These are phyloP conservation scores for Cicer bijugum DNA, from an alignment of 306 rosid species.

Conservation along the genomic window DNA sequence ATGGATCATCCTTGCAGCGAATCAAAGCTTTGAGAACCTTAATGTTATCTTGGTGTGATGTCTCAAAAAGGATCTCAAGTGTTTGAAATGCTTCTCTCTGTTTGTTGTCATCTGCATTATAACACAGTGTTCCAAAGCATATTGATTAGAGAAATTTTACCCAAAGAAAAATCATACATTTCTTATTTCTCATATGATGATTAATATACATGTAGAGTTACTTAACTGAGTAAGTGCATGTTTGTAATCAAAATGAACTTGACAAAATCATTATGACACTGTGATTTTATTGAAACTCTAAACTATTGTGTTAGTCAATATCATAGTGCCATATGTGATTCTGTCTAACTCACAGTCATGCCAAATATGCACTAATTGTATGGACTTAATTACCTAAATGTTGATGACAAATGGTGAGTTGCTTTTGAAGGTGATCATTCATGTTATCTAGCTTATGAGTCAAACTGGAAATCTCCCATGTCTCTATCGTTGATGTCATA, in stretches of 20 bases:
- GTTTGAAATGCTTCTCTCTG: constrained; percentile 53
- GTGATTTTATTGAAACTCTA: no score
- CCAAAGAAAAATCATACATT: neutral
- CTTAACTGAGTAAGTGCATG: neutral
- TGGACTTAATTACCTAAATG: constrained; percentile 48
- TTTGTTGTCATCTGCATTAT: constrained; percentile 55
- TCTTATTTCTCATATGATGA: neutral
- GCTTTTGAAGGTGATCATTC: constrained; percentile 57
- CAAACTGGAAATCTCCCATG: constrained; percentile 81
- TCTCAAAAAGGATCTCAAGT: constrained; percentile 45
- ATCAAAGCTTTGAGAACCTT: constrained; percentile 58
- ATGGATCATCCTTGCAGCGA: constrained; percentile 49
- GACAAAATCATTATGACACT: no score
- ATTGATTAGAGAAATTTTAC: neutral
- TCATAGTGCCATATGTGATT: no score
- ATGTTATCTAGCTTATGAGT: constrained; percentile 63
- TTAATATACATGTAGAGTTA: neutral
- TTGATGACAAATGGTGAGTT: constrained; percentile 51
- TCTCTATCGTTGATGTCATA: constrained; percentile 50
- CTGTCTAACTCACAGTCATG: no score
- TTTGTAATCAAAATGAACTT: no score
- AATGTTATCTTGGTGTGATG: constrained; percentile 57
- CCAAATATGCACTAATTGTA: neutral
- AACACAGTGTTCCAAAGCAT: constrained; percentile 16
- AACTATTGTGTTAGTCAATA: no score